Evolutionary conservation across 1,284 basidiomycete species (phyloP).

Genomic region (Dichomitus squalens): DNA sequence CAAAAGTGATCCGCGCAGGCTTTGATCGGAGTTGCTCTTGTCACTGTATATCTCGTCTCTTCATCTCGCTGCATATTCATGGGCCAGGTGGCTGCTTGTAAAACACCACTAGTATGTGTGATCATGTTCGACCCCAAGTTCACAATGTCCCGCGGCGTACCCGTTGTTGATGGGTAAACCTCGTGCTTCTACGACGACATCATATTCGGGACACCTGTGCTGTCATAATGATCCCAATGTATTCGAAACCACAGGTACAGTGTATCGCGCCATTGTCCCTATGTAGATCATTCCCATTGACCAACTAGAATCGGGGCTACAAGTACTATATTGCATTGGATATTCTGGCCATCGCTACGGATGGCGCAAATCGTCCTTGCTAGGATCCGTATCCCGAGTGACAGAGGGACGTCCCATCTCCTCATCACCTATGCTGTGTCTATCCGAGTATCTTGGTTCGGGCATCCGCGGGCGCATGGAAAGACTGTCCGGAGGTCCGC

Average conservation of each 20-base stretch:
- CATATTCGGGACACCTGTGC: too few species aligned
- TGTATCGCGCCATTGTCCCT: too few species aligned
- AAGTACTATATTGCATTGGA: too few species aligned
- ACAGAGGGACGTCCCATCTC: background rate
- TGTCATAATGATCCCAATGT: too few species aligned
- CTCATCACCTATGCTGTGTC: slow-evolving; percentile 16
- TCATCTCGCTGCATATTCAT: slow-evolving; percentile 16
- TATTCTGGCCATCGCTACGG: too few species aligned
- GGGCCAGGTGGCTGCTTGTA: slow-evolving; percentile 15
- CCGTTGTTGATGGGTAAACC: too few species aligned
- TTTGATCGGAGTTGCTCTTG: slow-evolving; percentile 15
- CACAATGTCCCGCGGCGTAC: too few species aligned
- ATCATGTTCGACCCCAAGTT: too few species aligned
- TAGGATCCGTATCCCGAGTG: background rate
- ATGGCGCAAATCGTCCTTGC: background rate
- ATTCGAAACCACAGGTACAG: too few species aligned
- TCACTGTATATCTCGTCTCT: slow-evolving; percentile 18
- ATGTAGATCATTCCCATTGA: too few species aligned
- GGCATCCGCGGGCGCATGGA: slow-evolving; percentile 3
- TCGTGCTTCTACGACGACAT: too few species aligned
- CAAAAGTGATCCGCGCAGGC: slow-evolving; percentile 55
- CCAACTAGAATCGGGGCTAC: too few species aligned
- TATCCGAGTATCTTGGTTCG: slow-evolving; percentile 13
- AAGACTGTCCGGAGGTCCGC: background rate
- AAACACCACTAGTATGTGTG: slow-evolving; percentile 4